A percentile compares a stretch with the other conserved stretches of the same genome.
phyloP scores from a whole-genome alignment of 2,329 filamentous ascomycete species.

The Nemania diffusa region DNA sequence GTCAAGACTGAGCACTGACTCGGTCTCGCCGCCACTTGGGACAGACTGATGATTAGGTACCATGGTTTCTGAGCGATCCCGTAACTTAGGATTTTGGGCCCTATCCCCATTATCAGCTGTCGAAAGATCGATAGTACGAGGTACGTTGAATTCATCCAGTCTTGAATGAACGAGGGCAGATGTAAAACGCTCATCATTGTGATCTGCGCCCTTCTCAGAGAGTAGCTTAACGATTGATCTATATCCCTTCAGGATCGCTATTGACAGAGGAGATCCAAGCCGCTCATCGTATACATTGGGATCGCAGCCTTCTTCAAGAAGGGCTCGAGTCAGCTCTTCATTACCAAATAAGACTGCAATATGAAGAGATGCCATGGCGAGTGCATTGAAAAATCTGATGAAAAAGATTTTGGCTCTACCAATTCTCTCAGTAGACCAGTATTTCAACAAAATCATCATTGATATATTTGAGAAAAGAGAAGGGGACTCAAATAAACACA shows the following conservation, averaged over 20 bases:
- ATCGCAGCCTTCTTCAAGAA: conserved; percentile 7
- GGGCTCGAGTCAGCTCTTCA: neutral
- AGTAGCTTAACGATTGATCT: conserved; percentile 12
- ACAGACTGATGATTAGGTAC: too few relatives aligned
- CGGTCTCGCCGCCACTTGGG: neutral
- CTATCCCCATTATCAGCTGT: too few relatives aligned
- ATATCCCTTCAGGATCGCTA: conserved; percentile 3
- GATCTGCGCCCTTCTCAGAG: conserved; percentile 1
- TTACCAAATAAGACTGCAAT: neutral
- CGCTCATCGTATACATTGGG: conserved; percentile 2
- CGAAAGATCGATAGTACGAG: neutral
- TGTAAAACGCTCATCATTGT: conserved; percentile 5
- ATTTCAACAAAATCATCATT: too few relatives aligned
- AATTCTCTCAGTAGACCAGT: too few relatives aligned
- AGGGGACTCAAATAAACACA: neutral
- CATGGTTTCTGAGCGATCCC: too few relatives aligned
- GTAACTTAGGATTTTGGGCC: too few relatives aligned
- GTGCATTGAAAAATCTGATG: neutral
- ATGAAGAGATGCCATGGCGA: neutral
- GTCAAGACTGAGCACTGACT: neutral
- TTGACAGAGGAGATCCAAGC: conserved; percentile 10
- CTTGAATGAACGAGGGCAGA: conserved; percentile 9
- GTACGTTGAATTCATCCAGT: conserved; percentile 6
- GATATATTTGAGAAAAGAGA: neutral
- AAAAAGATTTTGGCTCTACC: too few relatives aligned